Base-by-base conservation (phyloP, 164 flowering plant genomes). In the Pachysandra terminalis region DNA sequence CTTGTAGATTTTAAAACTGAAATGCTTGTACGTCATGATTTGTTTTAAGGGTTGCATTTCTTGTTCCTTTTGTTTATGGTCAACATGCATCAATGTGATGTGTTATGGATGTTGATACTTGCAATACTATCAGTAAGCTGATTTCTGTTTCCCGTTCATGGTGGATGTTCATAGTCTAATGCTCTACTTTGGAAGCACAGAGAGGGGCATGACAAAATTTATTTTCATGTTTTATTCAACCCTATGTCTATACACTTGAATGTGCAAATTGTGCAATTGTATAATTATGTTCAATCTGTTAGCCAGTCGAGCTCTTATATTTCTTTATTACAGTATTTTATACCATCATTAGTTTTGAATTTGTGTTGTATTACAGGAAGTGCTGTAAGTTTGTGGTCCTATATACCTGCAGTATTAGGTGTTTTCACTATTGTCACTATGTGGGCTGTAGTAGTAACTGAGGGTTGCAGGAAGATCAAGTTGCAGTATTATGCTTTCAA, bases 401-500 rank as follows among this genome's bases (percentile, higher is more conserved):
- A 90, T 79, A 64, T 86, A 16, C 81, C 84, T 65, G 88, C 77
- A 17, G 80, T 90, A 35, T 51, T 83, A 53, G 89, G 89, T 61
- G 73, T 88, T 73, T 96, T 92, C 74, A 86, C 85, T 28, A 61
- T 85, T 21, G 93, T 96, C 64, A 89, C 99, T 48, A 93, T 96
- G 98, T 89, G 87, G 90, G 96, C 98, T 3, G 97, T 93, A 64
- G 83, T 96, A 22, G 90, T 90, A n/a, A 90, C 98, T 40, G 95
- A 96, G 78, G 95, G 99, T 71, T 90, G 96, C 82, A 81, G 99
- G 84, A 93, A 93, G 79, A 77, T 93, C 74, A 93, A 90, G 83
- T 79, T 96, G 75, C 98, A 93, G 68, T 96, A 96, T 67, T 96
- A 96, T 81, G 98, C 89, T 27, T 93, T 96, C 73, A 93, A 96